A percentile compares a stretch with the other conserved stretches of the same genome.
phyloP scores from a whole-genome alignment of 768 basidiomycete species.

The Tephrocybe sp. region DNA sequence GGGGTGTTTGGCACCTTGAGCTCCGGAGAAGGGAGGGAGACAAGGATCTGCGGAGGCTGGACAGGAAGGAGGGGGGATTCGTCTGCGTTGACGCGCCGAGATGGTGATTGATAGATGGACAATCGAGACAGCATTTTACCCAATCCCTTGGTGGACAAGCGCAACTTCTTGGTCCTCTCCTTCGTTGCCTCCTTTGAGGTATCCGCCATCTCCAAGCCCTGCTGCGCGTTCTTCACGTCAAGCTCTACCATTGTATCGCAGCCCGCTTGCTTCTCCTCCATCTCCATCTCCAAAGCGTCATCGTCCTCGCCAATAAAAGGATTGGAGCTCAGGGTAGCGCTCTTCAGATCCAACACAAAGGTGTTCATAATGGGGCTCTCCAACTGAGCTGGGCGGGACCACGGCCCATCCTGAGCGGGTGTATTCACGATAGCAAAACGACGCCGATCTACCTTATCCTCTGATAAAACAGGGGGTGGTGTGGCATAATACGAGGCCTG shows the following conservation, averaged over 20 bases:
- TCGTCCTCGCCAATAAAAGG: not conserved
- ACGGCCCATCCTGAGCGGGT: constrained; percentile 17
- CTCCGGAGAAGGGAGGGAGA: constrained; percentile 16
- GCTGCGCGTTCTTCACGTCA: not conserved
- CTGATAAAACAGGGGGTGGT: constrained; percentile 12
- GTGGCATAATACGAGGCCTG: constrained; percentile 20
- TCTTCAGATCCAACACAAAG: constrained; percentile 9
- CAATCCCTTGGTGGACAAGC: constrained; percentile 12
- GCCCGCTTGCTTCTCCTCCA: not conserved
- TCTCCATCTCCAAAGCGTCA: too few species aligned
- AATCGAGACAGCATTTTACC: constrained; percentile 19
- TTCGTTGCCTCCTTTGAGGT: constrained; percentile 5
- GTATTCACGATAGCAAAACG: constrained; percentile 22
- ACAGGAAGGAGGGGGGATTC: constrained; percentile 7
- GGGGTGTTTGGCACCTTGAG: constrained; percentile 2
- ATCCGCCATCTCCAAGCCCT: not conserved
- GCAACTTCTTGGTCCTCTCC: constrained; percentile 5
- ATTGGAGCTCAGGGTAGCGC: not conserved
- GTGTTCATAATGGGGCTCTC: constrained; percentile 5
- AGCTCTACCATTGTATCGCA: not conserved
- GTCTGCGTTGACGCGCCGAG: not conserved
- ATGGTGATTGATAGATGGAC: constrained; percentile 9
- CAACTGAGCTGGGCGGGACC: constrained; percentile 4
- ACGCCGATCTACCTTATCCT: constrained; percentile 18
- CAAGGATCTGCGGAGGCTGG: constrained; percentile 13